Conservation (phyloP, 768 basidiomycete species). For the Kwoniella sp. region DNA sequence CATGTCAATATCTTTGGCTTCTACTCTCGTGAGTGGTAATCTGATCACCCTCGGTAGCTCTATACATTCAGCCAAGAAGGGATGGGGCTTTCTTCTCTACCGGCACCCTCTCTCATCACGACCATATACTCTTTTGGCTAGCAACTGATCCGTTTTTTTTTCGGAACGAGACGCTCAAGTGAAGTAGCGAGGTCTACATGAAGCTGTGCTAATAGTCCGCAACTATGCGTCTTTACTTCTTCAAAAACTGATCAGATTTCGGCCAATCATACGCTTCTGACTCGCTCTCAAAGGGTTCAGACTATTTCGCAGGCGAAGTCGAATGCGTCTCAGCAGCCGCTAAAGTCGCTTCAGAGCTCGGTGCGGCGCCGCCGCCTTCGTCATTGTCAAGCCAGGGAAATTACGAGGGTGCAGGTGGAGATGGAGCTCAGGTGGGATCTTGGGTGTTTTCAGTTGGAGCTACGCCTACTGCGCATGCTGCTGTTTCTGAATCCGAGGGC, state of each 20-base stretch:
- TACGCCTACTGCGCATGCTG: slow-evolving; percentile 84
- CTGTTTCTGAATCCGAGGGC: slow-evolving; percentile 58
- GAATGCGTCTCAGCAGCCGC: slow-evolving; percentile 71
- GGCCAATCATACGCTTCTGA: slow-evolving; percentile 69
- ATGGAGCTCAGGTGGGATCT: slow-evolving; percentile 53
- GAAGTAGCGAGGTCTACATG: too few species aligned
- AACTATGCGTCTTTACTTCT: too few species aligned
- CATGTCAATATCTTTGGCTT: slow-evolving; percentile 73
- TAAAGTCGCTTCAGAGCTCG: slow-evolving; percentile 59
- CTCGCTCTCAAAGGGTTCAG: slow-evolving; percentile 66
- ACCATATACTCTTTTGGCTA: too few species aligned
- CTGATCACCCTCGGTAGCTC: too few species aligned
- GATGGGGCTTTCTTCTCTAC: too few species aligned
- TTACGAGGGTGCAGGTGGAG: background rate
- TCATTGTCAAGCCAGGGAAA: too few species aligned
- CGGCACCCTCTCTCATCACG: too few species aligned
- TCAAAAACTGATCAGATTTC: slow-evolving; percentile 60
- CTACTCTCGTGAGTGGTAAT: slow-evolving; percentile 67
- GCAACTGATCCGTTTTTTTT: too few species aligned
- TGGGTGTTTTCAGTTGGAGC: slow-evolving; percentile 80
- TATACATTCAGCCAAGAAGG: too few species aligned
- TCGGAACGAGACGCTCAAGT: too few species aligned
- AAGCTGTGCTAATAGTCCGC: too few species aligned
- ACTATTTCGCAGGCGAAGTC: slow-evolving; percentile 71
- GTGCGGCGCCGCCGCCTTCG: slow-evolving; percentile 40